These are phyloP conservation scores for Flaveria floridana DNA, from an alignment of 140 eudicot genomes.

Conservation along the genomic window DNA sequence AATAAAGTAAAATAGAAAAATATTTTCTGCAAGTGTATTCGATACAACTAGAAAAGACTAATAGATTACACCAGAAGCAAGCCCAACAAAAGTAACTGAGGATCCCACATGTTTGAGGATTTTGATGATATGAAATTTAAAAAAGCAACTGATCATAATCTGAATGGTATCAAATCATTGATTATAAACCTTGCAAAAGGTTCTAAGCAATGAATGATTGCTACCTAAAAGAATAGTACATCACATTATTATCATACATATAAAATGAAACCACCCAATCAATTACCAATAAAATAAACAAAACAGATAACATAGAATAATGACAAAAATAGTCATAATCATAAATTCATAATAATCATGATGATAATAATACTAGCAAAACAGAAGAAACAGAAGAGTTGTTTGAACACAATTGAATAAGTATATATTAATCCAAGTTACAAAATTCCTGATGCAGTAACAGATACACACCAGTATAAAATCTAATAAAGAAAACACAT, in stretches of 20 bases:
- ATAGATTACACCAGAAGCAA: constrained; percentile 30
- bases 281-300: constrained; percentile 32
- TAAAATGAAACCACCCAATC: constrained; percentile 30
- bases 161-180: constrained; percentile 35
- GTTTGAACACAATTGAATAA: neutral
- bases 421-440: neutral
- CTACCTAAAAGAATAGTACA: constrained; percentile 30
- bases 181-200: constrained; percentile 26
- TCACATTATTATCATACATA: constrained; percentile 16
- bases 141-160: constrained; percentile 8
- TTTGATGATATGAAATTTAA: neutral
- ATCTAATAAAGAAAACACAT: neutral
- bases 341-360: too few species aligned
- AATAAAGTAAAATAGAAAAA: neutral
- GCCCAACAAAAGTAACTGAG: constrained; percentile 10
- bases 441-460: constrained; percentile 10
- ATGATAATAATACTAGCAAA: neutral
- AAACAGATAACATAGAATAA: constrained; percentile 27
- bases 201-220: constrained; percentile 35
- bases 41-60: constrained; percentile 16
- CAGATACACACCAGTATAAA: constrained; percentile 1
- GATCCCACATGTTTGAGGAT: constrained; percentile 22
- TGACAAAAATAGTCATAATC: neutral
- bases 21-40: neutral
- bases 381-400: neutral